These are phyloP conservation scores for Microcos paniculata DNA, from an alignment of 345 rosid genomes.

Conservation along the genomic window DNA sequence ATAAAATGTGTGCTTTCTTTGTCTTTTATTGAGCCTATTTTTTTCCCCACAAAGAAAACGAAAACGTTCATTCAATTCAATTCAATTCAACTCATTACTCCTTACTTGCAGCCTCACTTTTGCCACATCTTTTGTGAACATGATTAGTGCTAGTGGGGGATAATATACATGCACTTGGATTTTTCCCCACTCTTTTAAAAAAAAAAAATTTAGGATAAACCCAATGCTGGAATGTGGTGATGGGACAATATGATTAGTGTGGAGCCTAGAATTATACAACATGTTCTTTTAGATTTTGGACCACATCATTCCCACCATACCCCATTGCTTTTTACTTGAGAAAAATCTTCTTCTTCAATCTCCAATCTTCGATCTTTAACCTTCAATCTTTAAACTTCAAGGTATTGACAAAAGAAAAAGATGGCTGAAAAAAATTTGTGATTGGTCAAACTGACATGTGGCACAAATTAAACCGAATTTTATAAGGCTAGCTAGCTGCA, in stretches of 20 bases:
- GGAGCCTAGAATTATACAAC: background rate
- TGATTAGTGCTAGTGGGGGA: background rate
- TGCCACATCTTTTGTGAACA: background rate
- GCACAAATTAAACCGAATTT: no score
- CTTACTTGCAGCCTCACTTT: background rate
- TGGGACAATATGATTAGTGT: slow-evolving; percentile 7
- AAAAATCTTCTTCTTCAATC: background rate
- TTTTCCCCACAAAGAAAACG: background rate
- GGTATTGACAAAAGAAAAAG: background rate
- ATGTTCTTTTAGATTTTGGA: slow-evolving; percentile 25
- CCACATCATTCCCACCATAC: slow-evolving; percentile 27
- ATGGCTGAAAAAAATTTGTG: no score
- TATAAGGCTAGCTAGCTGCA: no score
- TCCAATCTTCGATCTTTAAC: no score
- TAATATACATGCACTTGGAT: background rate
- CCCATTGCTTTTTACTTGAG: background rate
- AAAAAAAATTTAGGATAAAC: background rate
- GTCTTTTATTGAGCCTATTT: background rate
- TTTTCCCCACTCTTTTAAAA: no score
- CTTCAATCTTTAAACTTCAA: no score
- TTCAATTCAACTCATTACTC: background rate
- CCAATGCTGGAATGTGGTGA: background rate
- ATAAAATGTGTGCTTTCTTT: background rate
- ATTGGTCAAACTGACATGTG: no score
- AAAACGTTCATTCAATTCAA: background rate